Conservation (phyloP, 176 grass and related monocot genomes). For the Triticum urartu region DNA sequence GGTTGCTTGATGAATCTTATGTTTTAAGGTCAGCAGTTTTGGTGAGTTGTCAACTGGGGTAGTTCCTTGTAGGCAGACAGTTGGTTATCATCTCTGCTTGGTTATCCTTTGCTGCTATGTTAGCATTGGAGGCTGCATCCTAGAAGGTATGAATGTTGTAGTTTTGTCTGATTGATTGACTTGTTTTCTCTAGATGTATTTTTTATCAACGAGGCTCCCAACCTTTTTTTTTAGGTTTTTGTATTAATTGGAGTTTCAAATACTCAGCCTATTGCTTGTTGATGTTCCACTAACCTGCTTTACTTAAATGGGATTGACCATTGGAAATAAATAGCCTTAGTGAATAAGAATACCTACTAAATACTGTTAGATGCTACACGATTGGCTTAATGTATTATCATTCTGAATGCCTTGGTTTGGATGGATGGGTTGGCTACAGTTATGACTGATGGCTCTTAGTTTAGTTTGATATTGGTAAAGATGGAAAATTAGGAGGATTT, state of each 20-base stretch:
- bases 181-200: neutral
- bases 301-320: neutral
- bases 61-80: constrained; percentile 21
- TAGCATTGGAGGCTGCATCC: constrained; percentile 28
- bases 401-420: constrained; percentile 10
- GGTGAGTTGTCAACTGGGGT: constrained; percentile 9
- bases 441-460: neutral
- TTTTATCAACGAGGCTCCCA: neutral
- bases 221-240: neutral
- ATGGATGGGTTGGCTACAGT: neutral
- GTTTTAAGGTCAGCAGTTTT: constrained; percentile 11
- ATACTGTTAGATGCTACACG: neutral
- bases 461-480: neutral
- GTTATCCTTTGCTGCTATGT: constrained; percentile 18
- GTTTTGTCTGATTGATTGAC: neutral
- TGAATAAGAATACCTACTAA: neutral
- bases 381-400: neutral
- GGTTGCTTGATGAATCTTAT: constrained; percentile 21
- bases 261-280: neutral
- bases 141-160: constrained; percentile 23
- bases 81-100: constrained; percentile 16
- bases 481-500: neutral
- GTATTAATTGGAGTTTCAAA: neutral
- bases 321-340: neutral
- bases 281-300: neutral